A percentile compares a stretch with the other conserved stretches of the same genome.
phyloP scores from a whole-genome alignment of 75 land plant genomes.

The Cryptomeria japonica region DNA sequence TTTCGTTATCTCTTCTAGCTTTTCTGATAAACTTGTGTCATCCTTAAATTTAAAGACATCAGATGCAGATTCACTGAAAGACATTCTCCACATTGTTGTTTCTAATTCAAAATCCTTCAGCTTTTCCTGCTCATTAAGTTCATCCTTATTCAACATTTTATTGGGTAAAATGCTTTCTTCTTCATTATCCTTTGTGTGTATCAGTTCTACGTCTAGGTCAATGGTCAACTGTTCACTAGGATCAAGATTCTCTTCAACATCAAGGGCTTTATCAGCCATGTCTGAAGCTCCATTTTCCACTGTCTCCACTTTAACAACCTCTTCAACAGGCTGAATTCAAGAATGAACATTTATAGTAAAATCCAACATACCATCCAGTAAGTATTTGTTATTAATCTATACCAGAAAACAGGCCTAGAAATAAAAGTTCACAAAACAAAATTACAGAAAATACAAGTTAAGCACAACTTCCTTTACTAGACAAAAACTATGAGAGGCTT shows the following conservation, averaged over 20 bases:
- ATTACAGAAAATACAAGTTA: not conserved
- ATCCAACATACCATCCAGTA: not conserved
- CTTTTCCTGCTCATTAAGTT: slow-evolving; percentile 40
- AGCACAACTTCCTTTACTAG: not conserved
- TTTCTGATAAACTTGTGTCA: slow-evolving; percentile 22
- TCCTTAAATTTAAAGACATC: slow-evolving; percentile 32
- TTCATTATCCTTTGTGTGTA: not conserved
- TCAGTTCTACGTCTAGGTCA: not conserved
- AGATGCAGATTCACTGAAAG: slow-evolving; percentile 38
- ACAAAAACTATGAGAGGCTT: not conserved
- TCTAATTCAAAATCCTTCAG: slow-evolving; percentile 37
- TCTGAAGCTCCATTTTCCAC: slow-evolving; percentile 9
- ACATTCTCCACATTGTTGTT: slow-evolving; percentile 20
- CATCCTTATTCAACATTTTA: not conserved
- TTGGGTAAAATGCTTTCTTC: not conserved
- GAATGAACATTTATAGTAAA: not conserved
- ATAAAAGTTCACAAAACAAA: not conserved
- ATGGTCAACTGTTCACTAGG: not conserved
- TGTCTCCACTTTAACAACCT: not conserved
- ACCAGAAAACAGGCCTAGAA: not conserved
- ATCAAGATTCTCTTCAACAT: slow-evolving; percentile 3
- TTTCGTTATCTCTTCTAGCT: slow-evolving; percentile 35
- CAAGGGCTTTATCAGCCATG: not conserved
- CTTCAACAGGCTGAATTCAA: not conserved
- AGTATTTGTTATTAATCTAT: not conserved